Base-by-base conservation (phyloP, 129 eudicot genomes). In the Ambrosia artemisiifolia region DNA sequence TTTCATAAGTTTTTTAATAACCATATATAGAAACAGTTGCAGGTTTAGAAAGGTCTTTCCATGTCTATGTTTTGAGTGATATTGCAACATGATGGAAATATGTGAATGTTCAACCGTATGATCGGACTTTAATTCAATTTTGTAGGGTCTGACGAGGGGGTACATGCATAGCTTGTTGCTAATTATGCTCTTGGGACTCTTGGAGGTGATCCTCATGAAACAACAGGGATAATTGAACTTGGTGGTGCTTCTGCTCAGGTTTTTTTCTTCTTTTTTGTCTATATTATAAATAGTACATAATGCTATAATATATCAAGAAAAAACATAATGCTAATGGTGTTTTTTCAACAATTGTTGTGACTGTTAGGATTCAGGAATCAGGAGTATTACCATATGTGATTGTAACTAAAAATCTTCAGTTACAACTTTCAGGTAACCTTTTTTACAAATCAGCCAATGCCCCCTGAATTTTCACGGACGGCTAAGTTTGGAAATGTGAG, bases 81-180 rank as follows among this genome's bases (percentile, higher is more conserved):
- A n/a, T n/a, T n/a, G n/a, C n/a, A n/a, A n/a, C n/a, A n/a, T n/a
- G n/a, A n/a, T n/a, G n/a, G n/a, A n/a, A n/a, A n/a, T n/a, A n/a
- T n/a, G n/a, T 36, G 43, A 11, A 55, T 46, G 32, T 74, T 48
- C 14, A 35, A 49, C 49, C 18, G 11, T 66, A 62, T 42, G 48
- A 11, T 70, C 16, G 7, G 69, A 55, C 30, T 47, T 17, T 16
- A 16, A 54, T 14, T 34, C 43, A 50, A 18, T 1, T 70, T 18
- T 63, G 60, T 75, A 92, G 98, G 98, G 28, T 92, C 98, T 51
- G 95, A 89, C 70, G 98, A 92, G 63, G 98, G 98, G 17, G 74
- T 92, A 35, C 87, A 87, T 83, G 98, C 98, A 33, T 92, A 96
- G 98, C 88, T 92, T 87, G 95, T 92, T 75, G 96, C 98, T 75